Base-by-base conservation (phyloP, 2,329 filamentous ascomycete species). In the Apiospora kogelbergensis region DNA sequence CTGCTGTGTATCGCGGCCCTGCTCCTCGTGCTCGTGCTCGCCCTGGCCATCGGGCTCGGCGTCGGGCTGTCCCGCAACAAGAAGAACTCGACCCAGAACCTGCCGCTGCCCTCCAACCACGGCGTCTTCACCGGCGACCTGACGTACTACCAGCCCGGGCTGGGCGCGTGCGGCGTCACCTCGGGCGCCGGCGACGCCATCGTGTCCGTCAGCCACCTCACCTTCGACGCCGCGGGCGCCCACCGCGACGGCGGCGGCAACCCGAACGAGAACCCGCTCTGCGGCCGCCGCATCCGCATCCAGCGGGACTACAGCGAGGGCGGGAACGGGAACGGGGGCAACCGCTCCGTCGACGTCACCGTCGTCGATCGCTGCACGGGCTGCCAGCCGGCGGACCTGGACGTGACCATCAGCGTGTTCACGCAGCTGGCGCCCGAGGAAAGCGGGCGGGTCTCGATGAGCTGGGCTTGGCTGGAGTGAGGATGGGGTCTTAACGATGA, bases 81-180 rank as follows among this genome's bases (percentile, higher is more conserved):
- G 26, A 45, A 37, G 26, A 24, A 37, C 9, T 15, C 30, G 17
- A 66, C 63, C 3, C 65, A 68, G 48, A 67, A 72, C 67, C 70
- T 76, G 48, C 73, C 74, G n/a, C 72, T 76, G 20, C 72, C 74
- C 15, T 68, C 68, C 69, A 71, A 70, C 7, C 68, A 24, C 15
- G 68, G 45, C 42, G 65, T 71, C n/a, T 88, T 87, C 74, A 84
- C 81, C 4, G 91, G 90, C 67, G 90, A 93, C 65, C 78, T 93
- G 66, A 93, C 91, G 0, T 95, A 90, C 81, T 95, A 92, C 78
- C 81, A 82, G 22, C 87, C 91, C 0, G 83, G 79, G 3, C 83
- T 93, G 4, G 92, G 93, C 15, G 89, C 92, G 0, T 95, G 93
- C 76, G 93, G 92, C 6, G 79, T 85, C 41, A 83, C 80, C 1